Base-by-base conservation (phyloP, 2,329 filamentous ascomycete genomes). In the Fonsecaea pedrosoi region DNA sequence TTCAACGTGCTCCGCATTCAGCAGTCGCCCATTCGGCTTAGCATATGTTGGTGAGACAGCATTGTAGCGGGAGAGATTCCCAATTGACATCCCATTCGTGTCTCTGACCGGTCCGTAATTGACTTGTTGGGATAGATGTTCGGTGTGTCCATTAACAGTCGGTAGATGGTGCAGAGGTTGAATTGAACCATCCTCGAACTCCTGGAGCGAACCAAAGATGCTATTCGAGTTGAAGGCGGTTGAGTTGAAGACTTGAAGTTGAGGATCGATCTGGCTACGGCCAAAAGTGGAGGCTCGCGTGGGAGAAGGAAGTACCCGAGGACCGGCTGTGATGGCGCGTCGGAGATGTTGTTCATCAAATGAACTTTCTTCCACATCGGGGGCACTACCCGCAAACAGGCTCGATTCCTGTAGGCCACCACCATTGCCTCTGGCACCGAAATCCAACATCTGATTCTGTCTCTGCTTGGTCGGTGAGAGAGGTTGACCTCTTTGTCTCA, bases 371-470 rank as follows among this genome's bases (percentile, higher is more conserved):
- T 71, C 69, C 10, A 69, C 58, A 50, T 71, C 69, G 4, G 69
- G 69, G 18, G 65, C 65, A 45, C 69, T 71, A 13, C 67, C 69
- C 12, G 61, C 67, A 45, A 71, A 68, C 45, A 71, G 30, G 35
- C 65, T 68, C 18, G 69, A 64, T 21, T 62, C 54, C 18, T 59
- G 60, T 30, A 37, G 8, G n/a, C 21, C 38, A 21, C 54, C 54
- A n/a, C 62, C 55, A 21, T 48, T n/a, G 15, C 32, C 25, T 32
- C 53, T 53, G 42, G 25, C 35, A 25, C 40, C 21, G 38, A 56
- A 64, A 32, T 56, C 64, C 56, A 66, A n/a, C 7, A 64, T 60
- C 15, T 64, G 66, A 38, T 62, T 66, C 54, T 62, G 66, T 66
- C 63, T 45, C 21, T 68, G 60, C 37, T 64, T 56, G 12, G 66